Evolutionary conservation across 23 red algal species (phyloP).

Genomic region (Gracilaria domingensis): DNA sequence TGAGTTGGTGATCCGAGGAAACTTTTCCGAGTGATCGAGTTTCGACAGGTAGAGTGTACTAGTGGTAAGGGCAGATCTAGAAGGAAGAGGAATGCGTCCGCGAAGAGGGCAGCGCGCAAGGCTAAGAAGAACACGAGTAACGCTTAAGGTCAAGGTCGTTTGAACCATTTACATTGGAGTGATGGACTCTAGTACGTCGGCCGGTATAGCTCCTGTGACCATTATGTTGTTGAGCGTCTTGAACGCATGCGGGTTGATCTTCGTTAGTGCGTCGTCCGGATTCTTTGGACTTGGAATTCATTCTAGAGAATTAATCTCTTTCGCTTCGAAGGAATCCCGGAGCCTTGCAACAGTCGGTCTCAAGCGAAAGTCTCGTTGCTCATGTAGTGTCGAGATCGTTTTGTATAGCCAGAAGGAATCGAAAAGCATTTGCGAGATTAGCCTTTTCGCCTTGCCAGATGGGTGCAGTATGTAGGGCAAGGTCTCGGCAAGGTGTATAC

Average conservation of each 20-base stretch:
- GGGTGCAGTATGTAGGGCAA: background rate
- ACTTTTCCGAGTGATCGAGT: no score
- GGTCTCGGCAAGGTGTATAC: background rate
- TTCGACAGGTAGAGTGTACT: no score
- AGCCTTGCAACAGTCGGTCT: conserved; percentile 1
- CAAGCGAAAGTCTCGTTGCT: background rate
- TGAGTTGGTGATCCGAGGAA: no score
- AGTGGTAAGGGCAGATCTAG: no score
- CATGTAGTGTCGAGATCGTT: conserved; percentile 18
- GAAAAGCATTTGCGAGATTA: background rate
- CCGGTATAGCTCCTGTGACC: background rate
- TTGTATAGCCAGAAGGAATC: background rate
- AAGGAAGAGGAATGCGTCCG: no score
- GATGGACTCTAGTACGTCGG: background rate
- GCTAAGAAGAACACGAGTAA: no score
- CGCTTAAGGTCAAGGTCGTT: no score
- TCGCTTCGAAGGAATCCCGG: conserved; percentile 7
- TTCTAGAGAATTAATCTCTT: conserved; percentile 1
- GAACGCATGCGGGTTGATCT: background rate
- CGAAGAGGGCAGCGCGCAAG: no score
- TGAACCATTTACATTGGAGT: no score
- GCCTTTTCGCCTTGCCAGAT: background rate
- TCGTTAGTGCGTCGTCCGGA: conserved; percentile 1
- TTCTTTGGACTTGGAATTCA: background rate
- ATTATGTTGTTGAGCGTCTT: background rate